These are phyloP conservation scores for Cytospora leucostoma DNA, from an alignment of 2,329 filamentous ascomycete genomes.

Conservation along the genomic window DNA sequence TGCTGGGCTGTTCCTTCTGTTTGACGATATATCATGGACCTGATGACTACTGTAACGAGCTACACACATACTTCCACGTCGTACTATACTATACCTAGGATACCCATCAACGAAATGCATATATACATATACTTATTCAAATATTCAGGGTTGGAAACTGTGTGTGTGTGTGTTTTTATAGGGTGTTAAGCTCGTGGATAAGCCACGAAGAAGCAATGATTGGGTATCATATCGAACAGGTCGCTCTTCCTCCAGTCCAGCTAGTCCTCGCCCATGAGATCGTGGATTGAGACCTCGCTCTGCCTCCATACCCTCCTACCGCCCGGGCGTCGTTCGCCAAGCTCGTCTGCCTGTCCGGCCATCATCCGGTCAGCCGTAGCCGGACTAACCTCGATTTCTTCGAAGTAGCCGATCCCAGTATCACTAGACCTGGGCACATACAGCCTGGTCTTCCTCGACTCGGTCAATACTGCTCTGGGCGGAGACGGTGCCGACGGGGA, in stretches of 20 bases:
- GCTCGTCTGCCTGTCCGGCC: background rate
- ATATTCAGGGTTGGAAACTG: background rate
- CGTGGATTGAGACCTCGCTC: slow-evolving; percentile 32
- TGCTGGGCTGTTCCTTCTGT: slow-evolving; percentile 11
- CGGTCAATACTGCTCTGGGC: background rate
- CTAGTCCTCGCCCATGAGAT: slow-evolving; percentile 33
- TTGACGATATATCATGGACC: slow-evolving; percentile 30
- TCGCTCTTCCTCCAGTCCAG: background rate
- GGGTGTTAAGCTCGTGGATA: background rate
- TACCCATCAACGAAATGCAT: slow-evolving; percentile 24
- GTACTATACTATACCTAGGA: slow-evolving; percentile 30
- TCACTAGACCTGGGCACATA: slow-evolving; percentile 33
- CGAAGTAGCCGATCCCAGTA: slow-evolving; percentile 33
- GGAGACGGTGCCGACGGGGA: background rate
- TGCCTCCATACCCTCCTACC: slow-evolving; percentile 25
- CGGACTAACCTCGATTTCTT: slow-evolving; percentile 32
- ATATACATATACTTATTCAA: background rate
- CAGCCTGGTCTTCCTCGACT: slow-evolving; percentile 28
- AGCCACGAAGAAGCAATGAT: background rate
- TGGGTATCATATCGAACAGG: slow-evolving; percentile 2
- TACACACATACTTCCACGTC: slow-evolving; percentile 18
- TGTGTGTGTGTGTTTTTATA: background rate
- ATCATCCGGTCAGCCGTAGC: slow-evolving; percentile 31
- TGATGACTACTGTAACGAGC: slow-evolving; percentile 25
- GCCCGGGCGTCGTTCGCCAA: slow-evolving; percentile 1